Base-by-base conservation (phyloP, 148 eudicot genomes). In the Rheum nobile region DNA sequence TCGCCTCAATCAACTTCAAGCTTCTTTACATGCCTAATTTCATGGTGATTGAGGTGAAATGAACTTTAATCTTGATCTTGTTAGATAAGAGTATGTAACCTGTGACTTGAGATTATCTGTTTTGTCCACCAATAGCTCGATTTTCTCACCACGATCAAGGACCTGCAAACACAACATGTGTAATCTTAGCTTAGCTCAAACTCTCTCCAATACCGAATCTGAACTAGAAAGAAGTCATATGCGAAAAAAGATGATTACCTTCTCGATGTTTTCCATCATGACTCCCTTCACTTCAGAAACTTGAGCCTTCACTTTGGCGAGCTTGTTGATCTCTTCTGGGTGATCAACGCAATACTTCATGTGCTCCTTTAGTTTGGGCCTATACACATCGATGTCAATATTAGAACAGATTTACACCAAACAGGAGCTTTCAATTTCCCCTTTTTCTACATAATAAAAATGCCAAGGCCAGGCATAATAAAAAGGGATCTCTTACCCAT, bases 141-240 rank as follows among this genome's bases (percentile, higher is more conserved):
- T 71, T 71, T 71, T 71, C 73, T 71, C 73, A 41, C 73, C 73
- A 22, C 73, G 73, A 71, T 71, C 73, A 71, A 71, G 73, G 32
- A 71, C 73, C 73, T 71, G 73, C 17, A 39, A 71, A 71, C 31
- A 41, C 10, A 41, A 22, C 6, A 19, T 37, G 47, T n/a, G 17
- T 21, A 42, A 9, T 34, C 10, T 38, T 38, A 69, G 39, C 10
- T 67, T 11, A 71, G 9, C 32, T 26, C 57, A 35, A 67, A 69
- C 5, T 35, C 44, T 37, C 67, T 61, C 37, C 19, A 61, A 61
- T 4, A 37, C 21, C 12, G 8, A 12, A 59, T 59, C 6, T 28
- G 70, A 65, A 29, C 34, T 1, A 34, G n/a, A 11, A 29, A 28
- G 5, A 29, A 1, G 14, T n/a, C 71, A n/a, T 34, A 22, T 16